Conservation (phyloP, 805 yeast species). For the Schwanniomyces vanrijiae region DNA sequence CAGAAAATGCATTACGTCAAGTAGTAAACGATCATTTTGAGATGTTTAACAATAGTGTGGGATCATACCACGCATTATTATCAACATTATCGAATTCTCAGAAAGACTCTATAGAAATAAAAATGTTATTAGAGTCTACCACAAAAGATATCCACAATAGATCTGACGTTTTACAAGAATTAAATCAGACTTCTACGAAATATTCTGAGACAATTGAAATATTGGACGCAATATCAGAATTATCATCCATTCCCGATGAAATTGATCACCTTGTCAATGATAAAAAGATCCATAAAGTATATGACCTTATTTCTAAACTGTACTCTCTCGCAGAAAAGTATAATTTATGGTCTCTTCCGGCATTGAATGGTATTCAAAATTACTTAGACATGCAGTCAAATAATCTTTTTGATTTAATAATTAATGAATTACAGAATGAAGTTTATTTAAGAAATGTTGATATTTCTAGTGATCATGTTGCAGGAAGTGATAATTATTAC, state of each 20-base stretch:
- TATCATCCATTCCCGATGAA: slow-evolving; percentile 57
- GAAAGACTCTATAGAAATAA: slow-evolving; percentile 48
- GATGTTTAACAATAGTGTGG: slow-evolving; percentile 81
- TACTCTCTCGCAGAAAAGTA: slow-evolving; percentile 47
- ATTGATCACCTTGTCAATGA: slow-evolving; percentile 70
- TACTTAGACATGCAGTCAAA: slow-evolving; percentile 58
- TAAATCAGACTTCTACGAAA: slow-evolving; percentile 60
- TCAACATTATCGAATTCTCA: slow-evolving; percentile 67
- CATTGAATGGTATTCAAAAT: slow-evolving; percentile 49
- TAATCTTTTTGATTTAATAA: slow-evolving; percentile 63
- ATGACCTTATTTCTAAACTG: slow-evolving; percentile 48
- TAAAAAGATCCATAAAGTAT: slow-evolving; percentile 67
- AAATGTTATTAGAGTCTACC: slow-evolving; percentile 48
- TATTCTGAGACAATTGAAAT: slow-evolving; percentile 71
- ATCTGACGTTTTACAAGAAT: slow-evolving; percentile 58
- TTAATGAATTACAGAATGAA: slow-evolving; percentile 75
- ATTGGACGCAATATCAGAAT: slow-evolving; percentile 61
- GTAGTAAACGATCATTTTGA: slow-evolving; percentile 83
- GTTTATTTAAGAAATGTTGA: slow-evolving; percentile 52
- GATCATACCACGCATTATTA: slow-evolving; percentile 75
- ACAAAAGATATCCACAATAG: slow-evolving; percentile 51
- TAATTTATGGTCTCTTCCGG: slow-evolving; percentile 57
- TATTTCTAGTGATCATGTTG: slow-evolving; percentile 4
- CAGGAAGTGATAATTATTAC: slow-evolving; percentile 10
- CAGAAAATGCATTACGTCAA: slow-evolving; percentile 56